Conservation (phyloP, 2,329 filamentous ascomycete genomes). For the Ceratocystiopsis minuta region DNA sequence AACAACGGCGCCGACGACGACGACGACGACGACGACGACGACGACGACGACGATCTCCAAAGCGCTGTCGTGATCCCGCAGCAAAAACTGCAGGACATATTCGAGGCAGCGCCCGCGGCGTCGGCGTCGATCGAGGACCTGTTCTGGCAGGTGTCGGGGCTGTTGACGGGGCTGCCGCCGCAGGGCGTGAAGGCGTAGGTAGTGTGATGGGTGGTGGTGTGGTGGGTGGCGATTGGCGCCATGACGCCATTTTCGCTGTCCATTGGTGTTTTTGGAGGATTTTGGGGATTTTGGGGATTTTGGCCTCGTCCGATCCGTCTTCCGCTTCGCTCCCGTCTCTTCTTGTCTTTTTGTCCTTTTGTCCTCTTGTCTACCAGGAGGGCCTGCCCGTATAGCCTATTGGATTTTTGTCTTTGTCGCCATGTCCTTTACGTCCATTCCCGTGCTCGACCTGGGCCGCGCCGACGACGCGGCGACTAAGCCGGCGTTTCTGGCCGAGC, state of each 20-base stretch:
- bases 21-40: slow-evolving; percentile 16
- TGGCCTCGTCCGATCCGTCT: background rate
- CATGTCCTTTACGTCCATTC: slow-evolving; percentile 59
- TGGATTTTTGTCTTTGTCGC: background rate
- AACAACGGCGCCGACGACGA: slow-evolving; percentile 19
- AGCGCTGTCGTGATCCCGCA: slow-evolving; percentile 45
- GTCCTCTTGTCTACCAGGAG: background rate
- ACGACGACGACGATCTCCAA: slow-evolving; percentile 20
- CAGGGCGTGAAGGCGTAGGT: slow-evolving; percentile 3
- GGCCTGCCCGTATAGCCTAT: background rate
- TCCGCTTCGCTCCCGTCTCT: background rate
- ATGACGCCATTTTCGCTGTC: slow-evolving; percentile 3
- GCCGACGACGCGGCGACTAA: slow-evolving; percentile 49
- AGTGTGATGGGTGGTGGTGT: background rate
- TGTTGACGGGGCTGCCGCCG: slow-evolving; percentile 31
- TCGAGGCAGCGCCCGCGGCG: slow-evolving; percentile 50
- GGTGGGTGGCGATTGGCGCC: background rate
- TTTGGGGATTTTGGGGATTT: background rate
- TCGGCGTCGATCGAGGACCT: slow-evolving; percentile 56
- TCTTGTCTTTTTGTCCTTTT: background rate
- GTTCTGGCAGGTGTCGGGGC: slow-evolving; percentile 52
- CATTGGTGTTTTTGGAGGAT: too few relatives aligned
- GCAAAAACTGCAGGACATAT: slow-evolving; percentile 51
- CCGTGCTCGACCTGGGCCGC: slow-evolving; percentile 56
- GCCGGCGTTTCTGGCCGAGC: slow-evolving; percentile 48